Base-by-base conservation (phyloP, 495 filamentous ascomycete genomes). In the Aspergillus campestris region DNA sequence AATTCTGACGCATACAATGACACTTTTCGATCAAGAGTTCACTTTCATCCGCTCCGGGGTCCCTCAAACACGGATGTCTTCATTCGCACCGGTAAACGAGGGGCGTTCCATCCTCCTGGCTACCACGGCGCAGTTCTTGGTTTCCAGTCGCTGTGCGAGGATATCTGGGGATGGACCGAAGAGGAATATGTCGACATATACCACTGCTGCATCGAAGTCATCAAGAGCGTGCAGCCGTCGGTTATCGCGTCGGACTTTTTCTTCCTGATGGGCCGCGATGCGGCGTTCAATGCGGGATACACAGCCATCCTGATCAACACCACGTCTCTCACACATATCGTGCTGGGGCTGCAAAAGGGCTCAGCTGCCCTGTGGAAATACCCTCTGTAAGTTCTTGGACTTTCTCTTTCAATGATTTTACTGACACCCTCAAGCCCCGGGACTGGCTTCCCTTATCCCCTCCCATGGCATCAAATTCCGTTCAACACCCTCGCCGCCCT, bases 161-260 rank as follows among this genome's bases (percentile, higher is more conserved):
- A 57, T 32, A 55, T 69, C 47, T 48, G 66, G 46, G 58, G 56
- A 10, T 79, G 73, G 73, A 66, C 59, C 1, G 70, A 67, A 1
- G 56, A 61, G 0, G 74, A 77, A 41, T 79, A 77, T 46, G 62
- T 71, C 0, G 52, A 62, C n/a, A 67, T 73, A 10, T 73, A 72
- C 40, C 48, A 60, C 38, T 66, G 65, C 37, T 67, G 68, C 34
- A 27, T 72, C 5, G 64, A 66, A 15, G 71, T 77, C 13, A 50
- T 78, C 30, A 43, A 60, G 3, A 45, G 61, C 0, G 48, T 73
- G 0, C 45, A 64, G 12, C 72, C 77, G 3, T 52, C 60, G 9
- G 47, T 77, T 10, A 60, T 74, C 7, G 71, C 72, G 7, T 62
- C 71, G 34, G 73, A 79, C 47, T 72, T 73, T 5, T 64, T 72